Base-by-base conservation (phyloP, 2,329 filamentous ascomycete genomes). In the Fusarium paranaense region DNA sequence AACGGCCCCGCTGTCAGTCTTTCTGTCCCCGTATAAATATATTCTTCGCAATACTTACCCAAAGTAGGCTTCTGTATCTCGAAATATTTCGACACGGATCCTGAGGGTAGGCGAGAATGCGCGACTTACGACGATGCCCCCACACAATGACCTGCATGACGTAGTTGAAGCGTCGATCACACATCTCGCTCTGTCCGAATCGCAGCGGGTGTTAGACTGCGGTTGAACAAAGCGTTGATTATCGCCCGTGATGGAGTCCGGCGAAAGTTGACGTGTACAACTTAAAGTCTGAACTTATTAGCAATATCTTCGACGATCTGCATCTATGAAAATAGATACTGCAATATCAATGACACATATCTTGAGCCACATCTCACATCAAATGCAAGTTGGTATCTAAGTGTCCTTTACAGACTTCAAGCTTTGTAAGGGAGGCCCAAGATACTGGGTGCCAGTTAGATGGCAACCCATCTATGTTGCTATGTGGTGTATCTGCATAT, bases 131-230 rank as follows among this genome's bases (percentile, higher is more conserved):
- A 5, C 11, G 11, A 20, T 13, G 14, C 22, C 42, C 42, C 42
- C 42, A 3, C 42, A 18, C 42, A 13, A 13, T 10, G 47, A 32
- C 9, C 18, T n/a, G 10, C 6, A 20, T 52, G 47, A 52, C 47
- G 27, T 32, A 52, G 47, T 52, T 32, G 47, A n/a, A 52, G 47
- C 18, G 47, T 32, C 27, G 47, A 52, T 52, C 42, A 25, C 22
- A 11, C 22, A 16, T 25, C 16, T 5, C 13, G 20, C 20, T 4
- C 40, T 14, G 20, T 22, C 20, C 8, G 13, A 47, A 25, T 16
- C 13, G 14, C 16, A 27, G 8, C 4, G 14, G 22, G 22, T 18
- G 4, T 47, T 25, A 8, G 22, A 3, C 22, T 47, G 11, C 4
- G 14, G 22, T 25, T 47, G 8, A n/a, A 52, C 10, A 52, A 30